Percentiles rank a stretch among this genome's conserved stretches.
Conservation (phyloP, 768 basidiomycete species). For the Collybiopsis luxurians region DNA sequence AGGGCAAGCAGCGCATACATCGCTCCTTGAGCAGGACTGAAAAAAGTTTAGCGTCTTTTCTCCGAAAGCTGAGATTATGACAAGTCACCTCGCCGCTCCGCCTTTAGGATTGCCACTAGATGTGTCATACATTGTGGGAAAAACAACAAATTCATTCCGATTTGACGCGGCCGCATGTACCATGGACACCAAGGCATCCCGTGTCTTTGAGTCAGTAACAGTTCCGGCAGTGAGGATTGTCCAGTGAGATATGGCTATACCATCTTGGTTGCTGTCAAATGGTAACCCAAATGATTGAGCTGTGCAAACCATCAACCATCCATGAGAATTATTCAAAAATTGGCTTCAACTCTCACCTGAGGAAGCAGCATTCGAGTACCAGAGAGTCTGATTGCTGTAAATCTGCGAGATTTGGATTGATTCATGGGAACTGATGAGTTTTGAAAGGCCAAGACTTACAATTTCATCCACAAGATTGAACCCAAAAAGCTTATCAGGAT, state of each 20-base stretch:
- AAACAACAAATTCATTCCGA: background rate
- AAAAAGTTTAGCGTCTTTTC: background rate
- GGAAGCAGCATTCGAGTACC: background rate
- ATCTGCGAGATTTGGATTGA: background rate
- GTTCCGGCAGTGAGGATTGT: constrained; percentile 7
- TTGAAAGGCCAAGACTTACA: background rate
- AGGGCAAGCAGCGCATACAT: constrained; percentile 12
- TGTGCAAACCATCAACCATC: background rate
- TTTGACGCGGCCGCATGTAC: constrained; percentile 4
- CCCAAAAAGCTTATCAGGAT: constrained; percentile 39
- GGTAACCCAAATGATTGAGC: constrained; percentile 1
- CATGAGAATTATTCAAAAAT: background rate
- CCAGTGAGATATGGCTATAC: constrained; percentile 9
- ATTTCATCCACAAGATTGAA: constrained; percentile 6
- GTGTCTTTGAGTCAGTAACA: background rate
- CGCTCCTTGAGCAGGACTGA: constrained; percentile 9
- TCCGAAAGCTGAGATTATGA: too few relatives aligned
- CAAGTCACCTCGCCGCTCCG: background rate
- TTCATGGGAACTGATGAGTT: background rate
- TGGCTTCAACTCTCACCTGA: background rate
- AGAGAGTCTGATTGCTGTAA: background rate
- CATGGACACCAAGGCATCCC: background rate
- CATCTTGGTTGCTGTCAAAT: background rate
- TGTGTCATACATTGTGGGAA: constrained; percentile 6
- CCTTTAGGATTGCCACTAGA: background rate